Evolutionary conservation across 805 yeast genomes (phyloP).

Genomic region (Wickerhamomyces kurtzmanii): DNA sequence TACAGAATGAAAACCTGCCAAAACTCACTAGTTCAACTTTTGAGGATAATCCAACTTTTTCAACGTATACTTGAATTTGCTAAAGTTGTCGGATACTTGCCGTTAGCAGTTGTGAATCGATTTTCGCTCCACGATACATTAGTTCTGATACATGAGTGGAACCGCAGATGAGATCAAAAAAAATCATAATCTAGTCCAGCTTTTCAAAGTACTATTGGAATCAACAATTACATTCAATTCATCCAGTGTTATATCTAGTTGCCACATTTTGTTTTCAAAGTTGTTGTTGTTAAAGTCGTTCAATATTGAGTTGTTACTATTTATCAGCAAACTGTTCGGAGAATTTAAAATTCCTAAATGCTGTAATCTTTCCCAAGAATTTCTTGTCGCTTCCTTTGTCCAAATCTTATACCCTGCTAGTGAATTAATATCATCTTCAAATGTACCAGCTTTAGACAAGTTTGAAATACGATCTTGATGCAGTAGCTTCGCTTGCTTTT

Average conservation of each 20-base stretch:
- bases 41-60: too few relatives aligned
- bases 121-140: too few relatives aligned
- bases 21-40: too few relatives aligned
- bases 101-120: too few relatives aligned
- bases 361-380: conserved; percentile 65
- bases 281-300: conserved; percentile 10
- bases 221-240: conserved; percentile 12
- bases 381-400: conserved; percentile 49
- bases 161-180: too few relatives aligned
- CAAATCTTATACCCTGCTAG: conserved; percentile 39
- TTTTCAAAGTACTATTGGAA: conserved; percentile 8
- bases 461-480: conserved; percentile 29
- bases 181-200: conserved; percentile 15
- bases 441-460: conserved; percentile 20
- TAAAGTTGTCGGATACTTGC: too few relatives aligned
- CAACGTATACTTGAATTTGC: too few relatives aligned
- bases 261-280: conserved; percentile 16
- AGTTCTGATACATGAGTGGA: too few relatives aligned
- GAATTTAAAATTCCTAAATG: conserved; percentile 8
- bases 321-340: conserved; percentile 4
- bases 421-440: conserved; percentile 24
- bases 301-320: conserved; percentile 2
- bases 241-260: conserved; percentile 15
- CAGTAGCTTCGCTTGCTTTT: conserved; percentile 35
- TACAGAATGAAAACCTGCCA: too few relatives aligned